These are phyloP conservation scores for Rhododendron ferrugineum DNA, from an alignment of 148 eudicot genomes.

Conservation along the genomic window DNA sequence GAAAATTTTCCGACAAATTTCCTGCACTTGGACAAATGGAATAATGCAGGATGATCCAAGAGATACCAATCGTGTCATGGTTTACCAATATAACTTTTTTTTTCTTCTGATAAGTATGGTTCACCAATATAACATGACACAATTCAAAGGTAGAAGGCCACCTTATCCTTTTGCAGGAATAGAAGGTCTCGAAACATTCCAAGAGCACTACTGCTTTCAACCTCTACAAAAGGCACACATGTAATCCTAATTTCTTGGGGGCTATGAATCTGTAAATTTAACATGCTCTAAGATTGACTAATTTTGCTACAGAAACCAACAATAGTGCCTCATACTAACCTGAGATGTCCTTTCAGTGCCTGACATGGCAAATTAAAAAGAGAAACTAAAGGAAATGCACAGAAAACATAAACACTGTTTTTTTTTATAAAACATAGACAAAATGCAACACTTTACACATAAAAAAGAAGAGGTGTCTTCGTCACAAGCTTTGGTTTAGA, in stretches of 20 bases:
- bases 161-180: neutral
- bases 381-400: neutral
- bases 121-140: neutral
- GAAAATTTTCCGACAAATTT: neutral
- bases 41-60: constrained; percentile 1
- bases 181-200: neutral
- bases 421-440: neutral
- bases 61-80: neutral
- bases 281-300: neutral
- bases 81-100: neutral
- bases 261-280: neutral
- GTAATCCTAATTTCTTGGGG: neutral
- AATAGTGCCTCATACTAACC: neutral
- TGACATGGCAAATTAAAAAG: neutral
- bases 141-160: neutral
- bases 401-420: neutral
- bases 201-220: neutral
- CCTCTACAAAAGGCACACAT: neutral
- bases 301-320: neutral
- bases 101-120: neutral
- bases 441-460: neutral
- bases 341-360: neutral
- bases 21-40: neutral
- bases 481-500: neutral
- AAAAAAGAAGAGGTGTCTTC: neutral